phyloP scores from a whole-genome alignment of 2,329 filamentous ascomycete genomes.

The Arthrobotrys musiformis region DNA sequence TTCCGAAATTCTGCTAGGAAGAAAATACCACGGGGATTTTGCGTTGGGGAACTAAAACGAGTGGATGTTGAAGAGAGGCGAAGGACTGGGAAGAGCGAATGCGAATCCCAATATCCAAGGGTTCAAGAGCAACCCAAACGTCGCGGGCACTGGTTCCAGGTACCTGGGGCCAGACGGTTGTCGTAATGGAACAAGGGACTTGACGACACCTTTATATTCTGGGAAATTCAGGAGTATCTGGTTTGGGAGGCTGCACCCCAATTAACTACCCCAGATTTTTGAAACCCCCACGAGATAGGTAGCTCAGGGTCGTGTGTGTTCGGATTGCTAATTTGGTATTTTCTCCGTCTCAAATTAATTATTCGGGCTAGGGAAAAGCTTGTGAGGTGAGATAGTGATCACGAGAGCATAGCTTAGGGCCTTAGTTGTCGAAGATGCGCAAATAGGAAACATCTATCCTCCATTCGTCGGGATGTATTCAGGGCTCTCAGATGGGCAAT shows the following conservation, averaged over 20 bases:
- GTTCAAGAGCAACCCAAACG: constrained; percentile 12
- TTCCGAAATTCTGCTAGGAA: neutral
- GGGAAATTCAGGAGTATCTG: neutral
- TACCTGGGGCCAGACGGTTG: constrained; percentile 38
- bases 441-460: constrained; percentile 29
- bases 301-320: constrained; percentile 25
- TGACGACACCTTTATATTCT: constrained; percentile 45
- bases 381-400: constrained; percentile 20
- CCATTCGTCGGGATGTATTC: constrained; percentile 26
- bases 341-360: constrained; percentile 13
- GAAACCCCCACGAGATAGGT: constrained; percentile 44
- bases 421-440: constrained; percentile 7
- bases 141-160: constrained; percentile 27
- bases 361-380: constrained; percentile 21
- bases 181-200: constrained; percentile 34
- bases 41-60: constrained; percentile 38
- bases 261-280: constrained; percentile 51
- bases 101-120: constrained; percentile 16
- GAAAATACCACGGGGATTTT: constrained; percentile 42
- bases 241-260: constrained; percentile 12
- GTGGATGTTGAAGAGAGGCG: constrained; percentile 2
- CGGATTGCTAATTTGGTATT: constrained; percentile 36
- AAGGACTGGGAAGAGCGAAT: too few relatives aligned
- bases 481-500: neutral
- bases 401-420: constrained; percentile 39